Conservation (phyloP, 805 yeast genomes). For the Hanseniaspora jakobsenii region DNA sequence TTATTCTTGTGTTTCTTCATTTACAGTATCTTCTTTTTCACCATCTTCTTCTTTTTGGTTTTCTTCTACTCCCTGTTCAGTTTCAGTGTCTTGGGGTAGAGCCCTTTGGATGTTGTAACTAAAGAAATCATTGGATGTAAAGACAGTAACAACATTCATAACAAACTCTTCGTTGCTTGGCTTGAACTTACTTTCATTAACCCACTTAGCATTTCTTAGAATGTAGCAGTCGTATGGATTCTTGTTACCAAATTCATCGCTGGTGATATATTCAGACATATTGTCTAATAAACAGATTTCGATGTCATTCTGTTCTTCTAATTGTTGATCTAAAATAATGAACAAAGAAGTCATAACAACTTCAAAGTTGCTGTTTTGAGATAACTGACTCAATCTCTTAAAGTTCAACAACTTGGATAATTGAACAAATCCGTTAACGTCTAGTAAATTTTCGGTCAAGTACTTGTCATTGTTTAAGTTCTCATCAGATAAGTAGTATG, state of each 20-base stretch:
- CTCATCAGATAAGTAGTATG: conserved; percentile 81
- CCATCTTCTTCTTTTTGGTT: conserved; percentile 3
- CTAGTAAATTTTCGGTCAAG: conserved; percentile 28
- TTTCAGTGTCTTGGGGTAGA: too few species aligned
- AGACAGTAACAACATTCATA: conserved; percentile 3
- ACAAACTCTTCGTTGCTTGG: not conserved
- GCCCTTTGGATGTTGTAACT: conserved; percentile 12
- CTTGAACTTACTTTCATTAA: conserved; percentile 7
- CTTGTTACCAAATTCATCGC: conserved; percentile 9
- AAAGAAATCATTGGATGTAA: conserved; percentile 9
- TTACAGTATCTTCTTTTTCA: not conserved
- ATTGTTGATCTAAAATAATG: conserved; percentile 20
- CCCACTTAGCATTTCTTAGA: conserved; percentile 10
- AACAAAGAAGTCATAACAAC: conserved; percentile 26
- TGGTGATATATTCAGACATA: conserved; percentile 9
- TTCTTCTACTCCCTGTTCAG: not conserved
- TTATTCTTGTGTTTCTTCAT: not conserved
- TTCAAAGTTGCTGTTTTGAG: conserved; percentile 33
- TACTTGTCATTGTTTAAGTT: conserved; percentile 76
- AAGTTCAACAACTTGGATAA: conserved; percentile 52
- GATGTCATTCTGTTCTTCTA: conserved; percentile 4
- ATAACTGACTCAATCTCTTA: conserved; percentile 54
- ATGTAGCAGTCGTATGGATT: conserved; percentile 13
- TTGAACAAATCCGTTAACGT: conserved; percentile 63
- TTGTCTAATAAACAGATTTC: conserved; percentile 10